Evolutionary conservation across 768 basidiomycete genomes (phyloP).

Genomic region (Agrocybe chaxingu): DNA sequence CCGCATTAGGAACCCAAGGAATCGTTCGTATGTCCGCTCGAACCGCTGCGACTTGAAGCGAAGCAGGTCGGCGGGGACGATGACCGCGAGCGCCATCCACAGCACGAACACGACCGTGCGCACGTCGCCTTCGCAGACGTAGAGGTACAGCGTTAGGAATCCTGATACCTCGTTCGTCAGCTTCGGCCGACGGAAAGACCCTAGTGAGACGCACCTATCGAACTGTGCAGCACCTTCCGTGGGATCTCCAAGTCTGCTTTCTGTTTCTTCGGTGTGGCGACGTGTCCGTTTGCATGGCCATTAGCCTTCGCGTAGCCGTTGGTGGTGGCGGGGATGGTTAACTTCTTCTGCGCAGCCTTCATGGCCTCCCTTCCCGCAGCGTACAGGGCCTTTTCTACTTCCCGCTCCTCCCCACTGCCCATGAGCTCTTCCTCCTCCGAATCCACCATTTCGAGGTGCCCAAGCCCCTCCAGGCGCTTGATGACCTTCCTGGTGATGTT

Average conservation of each 20-base stretch:
- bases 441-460: constrained; percentile 32
- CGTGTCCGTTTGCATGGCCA: constrained; percentile 14
- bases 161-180: constrained; percentile 22
- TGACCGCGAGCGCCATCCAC: constrained; percentile 60
- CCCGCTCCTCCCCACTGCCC: constrained; percentile 23
- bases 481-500: constrained; percentile 49
- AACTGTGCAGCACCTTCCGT: constrained; percentile 81
- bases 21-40: constrained; percentile 66
- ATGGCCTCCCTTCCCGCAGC: constrained; percentile 16
- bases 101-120: constrained; percentile 61
- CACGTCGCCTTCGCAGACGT: constrained; percentile 54
- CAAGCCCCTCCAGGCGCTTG: constrained; percentile 43
- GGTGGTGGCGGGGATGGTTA: not conserved
- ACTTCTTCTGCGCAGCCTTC: constrained; percentile 5
- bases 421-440: constrained; percentile 32
- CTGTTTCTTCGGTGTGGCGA: constrained; percentile 15
- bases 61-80: constrained; percentile 73
- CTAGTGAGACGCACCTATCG: constrained; percentile 61
- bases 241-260: constrained; percentile 89
- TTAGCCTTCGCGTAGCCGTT: constrained; percentile 15
- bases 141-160: constrained; percentile 41
- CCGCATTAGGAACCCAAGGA: constrained; percentile 83
- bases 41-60: constrained; percentile 66
- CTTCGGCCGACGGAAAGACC: not conserved
- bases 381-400: constrained; percentile 23